Evolutionary conservation across 2,329 filamentous ascomycete species (phyloP).

Genomic region (Colletotrichum costaricense): DNA sequence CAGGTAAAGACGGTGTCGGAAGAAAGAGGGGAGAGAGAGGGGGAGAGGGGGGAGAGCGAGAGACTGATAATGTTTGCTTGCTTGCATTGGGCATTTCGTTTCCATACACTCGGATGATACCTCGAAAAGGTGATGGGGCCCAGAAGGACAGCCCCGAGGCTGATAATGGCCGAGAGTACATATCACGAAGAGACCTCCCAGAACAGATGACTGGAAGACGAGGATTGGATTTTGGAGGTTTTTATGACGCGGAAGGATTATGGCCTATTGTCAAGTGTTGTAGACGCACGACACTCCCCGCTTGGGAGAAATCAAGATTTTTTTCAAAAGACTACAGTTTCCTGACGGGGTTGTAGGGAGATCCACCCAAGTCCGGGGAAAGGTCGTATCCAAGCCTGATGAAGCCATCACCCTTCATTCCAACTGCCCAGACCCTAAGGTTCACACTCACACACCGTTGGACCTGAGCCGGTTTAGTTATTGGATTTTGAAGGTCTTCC

Average conservation of each 20-base stretch:
- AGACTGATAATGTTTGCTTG: conserved; percentile 25
- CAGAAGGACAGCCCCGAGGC: conserved; percentile 32
- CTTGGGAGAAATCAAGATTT: conserved; percentile 29
- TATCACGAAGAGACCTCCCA: conserved; percentile 33
- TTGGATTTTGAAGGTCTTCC: too few species aligned
- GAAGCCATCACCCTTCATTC: neutral
- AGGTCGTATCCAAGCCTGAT: neutral
- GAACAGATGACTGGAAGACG: conserved; percentile 24
- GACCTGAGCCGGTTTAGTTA: too few species aligned
- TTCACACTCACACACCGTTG: too few species aligned
- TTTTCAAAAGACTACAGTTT: neutral
- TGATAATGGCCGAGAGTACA: conserved; percentile 35
- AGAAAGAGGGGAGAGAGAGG: neutral
- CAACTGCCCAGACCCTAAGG: too few species aligned
- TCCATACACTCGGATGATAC: conserved; percentile 38
- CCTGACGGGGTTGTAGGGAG: neutral
- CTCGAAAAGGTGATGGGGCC: conserved; percentile 35
- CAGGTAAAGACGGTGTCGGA: conserved; percentile 58
- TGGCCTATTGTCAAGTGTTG: conserved; percentile 25
- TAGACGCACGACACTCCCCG: conserved; percentile 34
- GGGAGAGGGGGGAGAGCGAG: conserved; percentile 5
- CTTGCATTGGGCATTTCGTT: conserved; percentile 32
- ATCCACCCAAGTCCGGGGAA: neutral
- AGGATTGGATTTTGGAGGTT: conserved; percentile 19
- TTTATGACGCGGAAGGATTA: conserved; percentile 34